A percentile compares a stretch with the other conserved stretches of the same genome.
Conservation (phyloP, 2,329 filamentous ascomycete species). For the Passalora sequoiae region DNA sequence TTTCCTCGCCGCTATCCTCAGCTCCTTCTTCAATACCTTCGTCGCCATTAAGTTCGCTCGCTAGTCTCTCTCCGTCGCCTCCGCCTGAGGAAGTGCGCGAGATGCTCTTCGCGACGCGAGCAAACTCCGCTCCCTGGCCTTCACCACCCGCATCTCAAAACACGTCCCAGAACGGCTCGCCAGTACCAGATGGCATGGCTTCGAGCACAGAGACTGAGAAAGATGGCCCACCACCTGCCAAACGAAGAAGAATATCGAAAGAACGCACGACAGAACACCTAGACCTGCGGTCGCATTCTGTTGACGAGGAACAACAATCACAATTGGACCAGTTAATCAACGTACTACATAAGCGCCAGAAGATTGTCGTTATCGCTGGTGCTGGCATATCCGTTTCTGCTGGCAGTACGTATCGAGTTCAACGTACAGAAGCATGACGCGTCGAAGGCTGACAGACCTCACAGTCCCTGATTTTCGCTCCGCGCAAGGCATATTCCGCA, state of each 20-base stretch:
- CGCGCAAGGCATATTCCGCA: conserved; percentile 79
- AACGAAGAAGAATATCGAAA: conserved; percentile 64
- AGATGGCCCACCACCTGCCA: conserved; percentile 65
- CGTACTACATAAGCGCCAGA: conserved; percentile 79
- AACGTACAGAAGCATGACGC: conserved; percentile 14
- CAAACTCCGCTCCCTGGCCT: conserved; percentile 37
- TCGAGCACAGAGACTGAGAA: conserved; percentile 44
- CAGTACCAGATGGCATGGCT: conserved; percentile 43
- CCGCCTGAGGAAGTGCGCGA: conserved; percentile 15
- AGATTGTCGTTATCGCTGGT: conserved; percentile 93
- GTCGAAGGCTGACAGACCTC: conserved; percentile 19
- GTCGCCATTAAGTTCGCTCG: conserved; percentile 23
- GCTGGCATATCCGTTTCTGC: conserved; percentile 96
- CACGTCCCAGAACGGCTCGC: conserved; percentile 44
- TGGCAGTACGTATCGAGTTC: conserved; percentile 60
- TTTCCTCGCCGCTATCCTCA: conserved; percentile 24
- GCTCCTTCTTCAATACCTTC: conserved; percentile 25
- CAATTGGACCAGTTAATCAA: conserved; percentile 67
- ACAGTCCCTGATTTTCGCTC: conserved; percentile 93
- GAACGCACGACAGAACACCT: conserved; percentile 77
- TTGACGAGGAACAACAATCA: conserved; percentile 53
- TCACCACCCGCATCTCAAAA: conserved; percentile 41
- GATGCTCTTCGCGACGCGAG: conserved; percentile 22
- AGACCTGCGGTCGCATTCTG: conserved; percentile 56
- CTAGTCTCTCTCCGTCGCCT: conserved; percentile 15